Base-by-base conservation (phyloP, 305 asterid genomes). In the Fraxinus nigra region DNA sequence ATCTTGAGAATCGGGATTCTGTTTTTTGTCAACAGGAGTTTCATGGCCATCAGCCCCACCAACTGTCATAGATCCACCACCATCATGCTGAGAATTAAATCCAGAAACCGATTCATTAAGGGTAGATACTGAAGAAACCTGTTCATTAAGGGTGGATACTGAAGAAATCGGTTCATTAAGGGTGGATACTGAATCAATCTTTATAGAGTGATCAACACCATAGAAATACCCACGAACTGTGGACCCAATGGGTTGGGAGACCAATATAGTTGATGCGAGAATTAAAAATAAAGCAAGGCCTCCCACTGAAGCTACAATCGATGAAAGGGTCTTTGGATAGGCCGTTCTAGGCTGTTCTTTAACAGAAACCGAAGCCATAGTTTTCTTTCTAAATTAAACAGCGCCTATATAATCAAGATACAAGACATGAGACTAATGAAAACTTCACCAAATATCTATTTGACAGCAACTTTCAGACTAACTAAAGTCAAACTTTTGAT, bases 221-320 rank as follows among this genome's bases (percentile, higher is more conserved):
- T 89, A 90, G 82, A 91, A 87, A 79, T 90, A 89, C 75, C 87
- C 91, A 72, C 88, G 91, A 81, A 90, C 87, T 0, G 91, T 86
- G 20, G 87, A 73, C 22, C 93, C 95, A 76, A 89, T 79, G 33
- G 93, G 97, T 32, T 88, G 93, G 0, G 92, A 88, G 56, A 92
- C 87, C 87, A 94, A 86, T 69, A 90, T 40, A 18, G 96, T 88
- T 22, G 98, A 94, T 76, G 95, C 93, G 82, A 94, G 90, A 80
- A 89, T 75, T 79, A 94, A 84, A 84, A 92, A 91, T 78, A 91
- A 28, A 70, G 97, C 94, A 79, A 94, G 89, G 59, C 94, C 94
- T 54, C 95, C 97, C 37, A 90, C 90, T 51, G 88, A 89, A 83
- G 93, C 92, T 78, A 88, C 82, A 43, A 89, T 92, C 1, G 95